Evolutionary conservation across 2,329 filamentous ascomycete genomes (phyloP), one percentile per base, ranked within the genome.

Genomic region (Epichloe bromicola): DNA sequence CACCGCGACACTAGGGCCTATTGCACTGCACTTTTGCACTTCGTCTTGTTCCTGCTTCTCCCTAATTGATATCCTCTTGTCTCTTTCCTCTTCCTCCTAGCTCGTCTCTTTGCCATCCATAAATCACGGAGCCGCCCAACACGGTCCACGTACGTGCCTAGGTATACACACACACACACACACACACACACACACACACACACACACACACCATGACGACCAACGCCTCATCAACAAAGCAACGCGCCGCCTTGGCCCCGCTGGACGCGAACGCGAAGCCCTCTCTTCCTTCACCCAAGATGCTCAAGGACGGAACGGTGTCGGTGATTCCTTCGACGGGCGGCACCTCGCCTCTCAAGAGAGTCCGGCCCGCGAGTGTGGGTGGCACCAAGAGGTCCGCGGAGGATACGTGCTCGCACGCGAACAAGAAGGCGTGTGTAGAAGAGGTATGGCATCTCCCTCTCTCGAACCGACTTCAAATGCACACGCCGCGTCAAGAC

Each of bases 181-280:
- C n/a, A n/a, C n/a, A n/a, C n/a, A 23, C 23, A 42, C 42, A 12
- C 43, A 45, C 8, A 34, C 26, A 38, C 23, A 23, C 20, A 6
- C 23, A 42, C 43, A 12, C 43, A 45, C 4, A 34, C 26, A 30
- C 30, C 6, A 49, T 49, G 48, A 20, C 48, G 33, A 36, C 19
- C 39, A 49, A 20, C 34, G 33, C 48, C 41, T 68, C 69, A 44
- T 72, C 72, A 11, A 55, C 61, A 38, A 75, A 73, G 60, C 65
- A 71, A 70, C 73, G 73, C 70, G 72, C 69, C 67, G 71, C 70
- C 54, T 70, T 76, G 40, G 72, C 68, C 48, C 61, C 70, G 20
- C 64, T 74, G 48, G 66, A 75, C 63, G 67, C 68, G 50, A 75
- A 75, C 65, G 67, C 67, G 60, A 62, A 62, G 57, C 58, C 60